These are phyloP conservation scores for Tuber microsphaerosporum DNA, from an alignment of 495 filamentous ascomycete genomes.

Conservation along the genomic window DNA sequence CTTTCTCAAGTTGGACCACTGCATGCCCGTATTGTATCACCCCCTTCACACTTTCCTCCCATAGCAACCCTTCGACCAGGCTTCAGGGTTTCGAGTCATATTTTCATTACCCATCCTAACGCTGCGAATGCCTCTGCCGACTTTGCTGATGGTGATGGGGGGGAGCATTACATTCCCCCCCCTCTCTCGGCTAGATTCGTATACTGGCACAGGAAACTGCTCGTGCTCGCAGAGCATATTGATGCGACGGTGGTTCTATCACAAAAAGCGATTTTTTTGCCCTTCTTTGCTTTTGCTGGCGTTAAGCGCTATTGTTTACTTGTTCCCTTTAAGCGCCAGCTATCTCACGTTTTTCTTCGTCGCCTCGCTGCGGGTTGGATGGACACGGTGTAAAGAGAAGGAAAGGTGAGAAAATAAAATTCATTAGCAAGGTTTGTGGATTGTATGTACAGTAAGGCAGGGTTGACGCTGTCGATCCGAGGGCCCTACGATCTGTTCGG, in stretches of 20 bases:
- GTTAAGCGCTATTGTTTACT: neutral
- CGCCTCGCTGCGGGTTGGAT: neutral
- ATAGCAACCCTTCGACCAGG: neutral
- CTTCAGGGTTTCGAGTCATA: slow-evolving; percentile 5
- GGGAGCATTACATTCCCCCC: neutral
- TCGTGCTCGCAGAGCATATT: neutral
- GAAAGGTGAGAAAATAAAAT: neutral
- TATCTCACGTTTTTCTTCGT: neutral
- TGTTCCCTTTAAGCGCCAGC: neutral
- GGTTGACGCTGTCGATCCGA: neutral
- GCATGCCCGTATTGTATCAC: neutral
- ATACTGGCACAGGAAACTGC: neutral
- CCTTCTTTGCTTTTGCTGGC: neutral
- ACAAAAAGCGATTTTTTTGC: neutral
- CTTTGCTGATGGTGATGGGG: neutral
- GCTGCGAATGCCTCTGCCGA: neutral
- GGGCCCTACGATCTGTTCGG: neutral
- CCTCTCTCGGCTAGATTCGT: neutral
- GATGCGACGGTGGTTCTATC: neutral
- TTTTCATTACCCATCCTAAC: neutral
- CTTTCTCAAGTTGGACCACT: neutral
- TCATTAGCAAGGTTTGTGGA: neutral
- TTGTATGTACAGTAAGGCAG: no score
- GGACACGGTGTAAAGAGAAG: neutral
- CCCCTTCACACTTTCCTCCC: neutral